Base-by-base conservation (phyloP, 352 stramenopile genomes). In the Phytopythium ostracodes region DNA sequence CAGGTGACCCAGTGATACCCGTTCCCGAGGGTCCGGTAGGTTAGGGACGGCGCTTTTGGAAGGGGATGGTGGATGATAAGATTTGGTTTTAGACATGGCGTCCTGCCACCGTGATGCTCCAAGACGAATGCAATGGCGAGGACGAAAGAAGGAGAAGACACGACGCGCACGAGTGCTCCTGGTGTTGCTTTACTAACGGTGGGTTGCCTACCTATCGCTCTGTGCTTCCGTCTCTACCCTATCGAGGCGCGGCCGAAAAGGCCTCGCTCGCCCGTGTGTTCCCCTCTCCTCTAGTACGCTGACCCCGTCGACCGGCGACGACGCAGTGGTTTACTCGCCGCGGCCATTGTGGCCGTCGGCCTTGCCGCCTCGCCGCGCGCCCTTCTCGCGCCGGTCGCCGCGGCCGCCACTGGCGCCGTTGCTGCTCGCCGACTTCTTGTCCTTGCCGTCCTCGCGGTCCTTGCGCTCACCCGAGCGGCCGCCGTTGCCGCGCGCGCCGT, bases 361-460 rank as follows among this genome's bases (percentile, higher is more conserved):
- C 65, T 86, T 88, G 22, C 80, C 81, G 52, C 82, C 77, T 71
- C 84, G 82, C 65, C 82, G 81, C 24, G 70, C 77, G 50, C 75
- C 73, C 70, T 89, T 91, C 43, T 88, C 78, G 47, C 84, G 84
- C 54, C 75, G 77, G 62, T 81, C 64, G 56, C 72, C 71, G 69
- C 77, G 69, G 10, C 67, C 62, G 56, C 66, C 69, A 58, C 77
- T 78, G 63, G 59, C 73, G 36, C 56, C 65, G 22, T 36, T 38
- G 59, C 51, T 57, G 53, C 25, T 65, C 62, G 40, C 67, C 46
- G n/a, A 24, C 47, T 36, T 56, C 36, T 56, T 67, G 68, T 36
- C 72, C 25, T 90, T 88, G 20, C 73, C 64, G 8, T 91, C 79
- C 27, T 78, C 83, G 43, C 81, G 84, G 35, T 89, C 77, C 73